phyloP scores from a whole-genome alignment of 2,329 filamentous ascomycete species.

The Calonectria leucothoes region DNA sequence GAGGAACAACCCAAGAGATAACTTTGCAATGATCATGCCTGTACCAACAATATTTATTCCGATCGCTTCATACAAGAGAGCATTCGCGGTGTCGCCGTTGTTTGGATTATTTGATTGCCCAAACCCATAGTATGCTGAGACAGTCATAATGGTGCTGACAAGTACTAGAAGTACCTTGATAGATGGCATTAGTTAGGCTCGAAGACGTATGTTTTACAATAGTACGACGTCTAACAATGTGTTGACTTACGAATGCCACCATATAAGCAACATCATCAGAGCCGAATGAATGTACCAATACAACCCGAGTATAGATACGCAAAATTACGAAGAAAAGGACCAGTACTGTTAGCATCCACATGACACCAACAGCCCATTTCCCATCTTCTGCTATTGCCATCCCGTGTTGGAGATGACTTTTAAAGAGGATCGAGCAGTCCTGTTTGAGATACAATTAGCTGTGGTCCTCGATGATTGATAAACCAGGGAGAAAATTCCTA shows the following conservation, averaged over 20 bases:
- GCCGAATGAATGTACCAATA: conserved; percentile 40
- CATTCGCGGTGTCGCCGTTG: conserved; percentile 28
- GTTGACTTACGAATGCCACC: not conserved
- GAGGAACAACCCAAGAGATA: conserved; percentile 51
- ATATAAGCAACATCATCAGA: conserved; percentile 47
- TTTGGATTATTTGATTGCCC: conserved; percentile 40
- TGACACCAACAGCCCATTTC: conserved; percentile 1
- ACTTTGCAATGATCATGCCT: conserved; percentile 50
- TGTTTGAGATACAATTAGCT: not conserved
- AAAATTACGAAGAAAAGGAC: conserved; percentile 44
- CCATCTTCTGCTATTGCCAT: conserved; percentile 7
- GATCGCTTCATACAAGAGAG: conserved; percentile 43
- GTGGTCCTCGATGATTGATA: not conserved
- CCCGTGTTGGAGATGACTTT: not conserved
- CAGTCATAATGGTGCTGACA: conserved; percentile 44
- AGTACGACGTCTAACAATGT: not conserved
- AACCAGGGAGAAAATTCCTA: not conserved
- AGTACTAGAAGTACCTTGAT: conserved; percentile 37
- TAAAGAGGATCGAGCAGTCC: not conserved
- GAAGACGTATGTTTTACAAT: not conserved
- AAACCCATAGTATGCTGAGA: conserved; percentile 46
- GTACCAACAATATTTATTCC: conserved; percentile 48
- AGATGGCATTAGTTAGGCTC: not conserved
- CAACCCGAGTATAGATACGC: conserved; percentile 48
- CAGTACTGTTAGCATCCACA: conserved; percentile 32